A percentile compares a stretch with the other conserved stretches of the same genome.
phyloP scores from a whole-genome alignment of 2,329 filamentous ascomycete genomes.

The Trichoderma gracile region DNA sequence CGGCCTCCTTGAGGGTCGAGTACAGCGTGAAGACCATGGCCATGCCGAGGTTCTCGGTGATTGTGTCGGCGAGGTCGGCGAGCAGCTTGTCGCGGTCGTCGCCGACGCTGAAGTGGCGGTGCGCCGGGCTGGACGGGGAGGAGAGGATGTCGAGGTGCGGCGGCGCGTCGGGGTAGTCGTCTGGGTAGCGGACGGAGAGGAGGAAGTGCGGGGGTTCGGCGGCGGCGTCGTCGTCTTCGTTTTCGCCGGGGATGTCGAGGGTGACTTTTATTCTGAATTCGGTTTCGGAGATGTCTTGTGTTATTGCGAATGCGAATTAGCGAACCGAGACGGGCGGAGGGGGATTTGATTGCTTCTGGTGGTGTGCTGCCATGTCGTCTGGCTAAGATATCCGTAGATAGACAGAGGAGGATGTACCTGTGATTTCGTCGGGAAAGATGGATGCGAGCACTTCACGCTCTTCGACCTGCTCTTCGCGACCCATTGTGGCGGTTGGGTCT shows the following conservation, averaged over 20 bases:
- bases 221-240: constrained; percentile 52
- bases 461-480: constrained; percentile 85
- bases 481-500: constrained; percentile 47
- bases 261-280: constrained; percentile 83
- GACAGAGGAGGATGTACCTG: constrained; percentile 54
- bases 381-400: background rate
- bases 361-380: too few relatives aligned
- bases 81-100: constrained; percentile 78
- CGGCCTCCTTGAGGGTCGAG: constrained; percentile 81
- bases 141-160: constrained; percentile 78
- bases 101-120: constrained; percentile 75
- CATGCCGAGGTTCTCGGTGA: constrained; percentile 94
- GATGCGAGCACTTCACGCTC: constrained; percentile 97
- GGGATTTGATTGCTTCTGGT: background rate
- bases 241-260: constrained; percentile 73
- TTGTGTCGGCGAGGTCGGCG: constrained; percentile 67
- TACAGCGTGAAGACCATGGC: constrained; percentile 95
- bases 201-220: constrained; percentile 67
- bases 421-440: constrained; percentile 97
- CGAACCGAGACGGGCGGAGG: too few relatives aligned
- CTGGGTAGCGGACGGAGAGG: constrained; percentile 86
- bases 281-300: constrained; percentile 79
- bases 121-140: constrained; percentile 65
- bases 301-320: background rate
- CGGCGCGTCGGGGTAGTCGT: constrained; percentile 83